Evolutionary conservation across 768 basidiomycete genomes (phyloP), one percentile per base, ranked within the genome.

Genomic region (Rhizopogon roseolus): DNA sequence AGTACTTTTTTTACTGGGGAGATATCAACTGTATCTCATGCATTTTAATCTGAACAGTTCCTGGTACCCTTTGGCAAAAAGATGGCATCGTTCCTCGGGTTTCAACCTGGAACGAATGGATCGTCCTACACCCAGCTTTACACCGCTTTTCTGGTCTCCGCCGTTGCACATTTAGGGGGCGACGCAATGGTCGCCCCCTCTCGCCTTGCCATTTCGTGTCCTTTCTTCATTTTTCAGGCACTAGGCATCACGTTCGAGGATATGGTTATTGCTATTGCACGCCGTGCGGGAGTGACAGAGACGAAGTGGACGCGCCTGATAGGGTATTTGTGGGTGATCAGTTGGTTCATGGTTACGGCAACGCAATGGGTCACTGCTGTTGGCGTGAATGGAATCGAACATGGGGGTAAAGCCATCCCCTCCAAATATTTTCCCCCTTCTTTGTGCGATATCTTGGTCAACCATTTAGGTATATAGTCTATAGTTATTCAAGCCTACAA

Each of bases 241-340:
- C 44, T 65, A 5, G 72, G 58, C 1, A 74, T 77, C 36, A 69
- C 67, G 11, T 41, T 67, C 28, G 76, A 77, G 57, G 70, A 66
- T 45, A 40, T 53, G 0, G 56, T 69, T 34, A 54, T 73, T 25
- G 58, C 37, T 1, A 17, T 62, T 5, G 63, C 58, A 25, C 49
- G 50, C 11, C 50, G 54, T 8, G 50, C 54, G 1, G 60, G 66
- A 32, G 41, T 60, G 17, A 32, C 28, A 11, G 46, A 53, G n/a
- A 61, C 43, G 5, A 22, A 25, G 36, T 53, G 38, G 54, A 52
- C 36, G 19, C 9, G 42, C 60, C 16, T 49, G 37, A 44, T 68
- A 5, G 67, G 68, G 29, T 66, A 61, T 48, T 1, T 66, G 4
- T 70, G 67, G 64, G 66, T 69, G 10, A 50, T 60, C 27, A 34